A percentile compares a stretch with the other conserved stretches of the same genome.
phyloP scores from a whole-genome alignment of 805 yeast genomes.

The Cyberlindnera subsufficiens region DNA sequence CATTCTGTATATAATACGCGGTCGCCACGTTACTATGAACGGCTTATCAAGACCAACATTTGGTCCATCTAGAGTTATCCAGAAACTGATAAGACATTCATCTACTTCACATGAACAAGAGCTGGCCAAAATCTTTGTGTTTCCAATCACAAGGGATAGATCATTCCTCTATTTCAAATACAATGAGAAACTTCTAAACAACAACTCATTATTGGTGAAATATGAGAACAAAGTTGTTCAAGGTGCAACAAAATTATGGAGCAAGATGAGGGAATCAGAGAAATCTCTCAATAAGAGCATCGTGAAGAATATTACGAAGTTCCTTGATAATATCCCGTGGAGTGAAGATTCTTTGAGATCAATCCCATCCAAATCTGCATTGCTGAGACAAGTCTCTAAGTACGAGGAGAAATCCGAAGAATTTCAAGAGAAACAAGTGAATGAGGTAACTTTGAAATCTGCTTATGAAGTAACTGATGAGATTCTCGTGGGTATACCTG shows the following conservation, averaged over 20 bases:
- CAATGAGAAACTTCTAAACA: conserved; percentile 28
- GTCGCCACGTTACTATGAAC: neutral
- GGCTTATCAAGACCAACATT: neutral
- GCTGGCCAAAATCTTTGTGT: conserved; percentile 56
- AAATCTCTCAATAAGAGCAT: conserved; percentile 51
- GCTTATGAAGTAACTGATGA: conserved; percentile 8
- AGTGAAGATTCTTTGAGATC: conserved; percentile 71
- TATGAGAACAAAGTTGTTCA: conserved; percentile 40
- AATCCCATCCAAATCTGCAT: conserved; percentile 62
- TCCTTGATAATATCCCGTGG: conserved; percentile 67
- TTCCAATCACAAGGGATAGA: conserved; percentile 63
- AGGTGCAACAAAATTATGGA: conserved; percentile 59
- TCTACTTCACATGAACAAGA: conserved; percentile 10
- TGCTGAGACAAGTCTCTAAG: conserved; percentile 34
- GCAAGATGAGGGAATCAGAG: conserved; percentile 48
- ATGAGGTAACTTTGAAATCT: conserved; percentile 8
- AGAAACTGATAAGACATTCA: conserved; percentile 1
- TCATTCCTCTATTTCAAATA: conserved; percentile 69
- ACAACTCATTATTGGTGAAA: conserved; percentile 29
- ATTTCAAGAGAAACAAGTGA: neutral
- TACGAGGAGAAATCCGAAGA: conserved; percentile 17
- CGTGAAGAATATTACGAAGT: conserved; percentile 43
- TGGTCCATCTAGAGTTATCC: neutral
- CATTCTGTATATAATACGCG: no score
- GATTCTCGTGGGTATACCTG: conserved; percentile 29